Evolutionary conservation across 345 rosid species (phyloP).

Genomic region (Lumnitzera littorea): DNA sequence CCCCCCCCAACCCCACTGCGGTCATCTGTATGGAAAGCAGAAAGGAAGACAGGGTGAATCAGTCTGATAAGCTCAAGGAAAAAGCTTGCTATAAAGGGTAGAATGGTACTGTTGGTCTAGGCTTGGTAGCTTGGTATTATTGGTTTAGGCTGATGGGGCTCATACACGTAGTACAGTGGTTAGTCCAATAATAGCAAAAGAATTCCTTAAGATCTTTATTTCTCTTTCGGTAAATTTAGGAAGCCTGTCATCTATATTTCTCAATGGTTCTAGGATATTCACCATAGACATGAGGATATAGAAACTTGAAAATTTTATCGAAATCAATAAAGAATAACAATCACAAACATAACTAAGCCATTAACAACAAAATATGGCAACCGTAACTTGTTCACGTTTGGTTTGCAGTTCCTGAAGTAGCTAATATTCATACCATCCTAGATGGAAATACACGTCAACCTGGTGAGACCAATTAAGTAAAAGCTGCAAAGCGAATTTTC

Average conservation of each 20-base stretch:
- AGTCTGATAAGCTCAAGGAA: too few relatives aligned
- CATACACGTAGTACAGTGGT: constrained; percentile 35
- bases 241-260: constrained; percentile 32
- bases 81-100: too few relatives aligned
- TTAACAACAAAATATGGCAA: background rate
- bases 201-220: constrained; percentile 42
- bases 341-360: too few relatives aligned
- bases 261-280: constrained; percentile 58
- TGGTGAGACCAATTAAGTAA: too few relatives aligned
- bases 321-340: background rate
- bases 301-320: constrained; percentile 29
- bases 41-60: too few relatives aligned
- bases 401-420: background rate
- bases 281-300: constrained; percentile 59
- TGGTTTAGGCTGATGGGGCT: constrained; percentile 21
- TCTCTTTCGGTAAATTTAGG: constrained; percentile 39
- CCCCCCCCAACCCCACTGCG: too few relatives aligned
- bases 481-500: too few relatives aligned
- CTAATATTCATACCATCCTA: background rate
- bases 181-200: constrained; percentile 40
- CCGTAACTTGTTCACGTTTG: background rate
- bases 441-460: too few relatives aligned
- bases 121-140: constrained; percentile 30
- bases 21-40: too few relatives aligned
- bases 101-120: constrained; percentile 7